Evolutionary conservation across 2,329 filamentous ascomycete species (phyloP), one percentile per base, ranked within the genome.

Genomic region (Herpotrichia juniperi): DNA sequence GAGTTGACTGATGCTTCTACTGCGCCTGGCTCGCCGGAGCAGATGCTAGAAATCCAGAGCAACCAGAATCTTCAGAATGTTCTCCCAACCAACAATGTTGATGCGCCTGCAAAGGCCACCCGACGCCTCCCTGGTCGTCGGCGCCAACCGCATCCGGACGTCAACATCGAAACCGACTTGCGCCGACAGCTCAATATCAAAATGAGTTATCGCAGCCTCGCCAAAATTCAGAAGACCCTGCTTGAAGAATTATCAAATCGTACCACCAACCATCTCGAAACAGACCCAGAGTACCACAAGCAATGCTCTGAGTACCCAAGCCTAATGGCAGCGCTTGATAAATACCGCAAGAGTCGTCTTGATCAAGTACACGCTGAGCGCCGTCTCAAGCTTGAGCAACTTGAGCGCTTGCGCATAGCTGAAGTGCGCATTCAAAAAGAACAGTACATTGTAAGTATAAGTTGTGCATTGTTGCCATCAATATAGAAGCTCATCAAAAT

Each of bases 151-250:
- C 77, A 81, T 72, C 61, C 75, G 46, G 73, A 77, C 59, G 64
- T 73, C 35, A 73, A 74, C 47, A 68, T 81, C 42, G 79, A 81
- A 62, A 72, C 74, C 14, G 73, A 77, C 50, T 67, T 81, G 58
- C 74, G 78, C 46, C 85, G 88, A 48, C 84, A 87, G 67, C 80
- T 87, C 59, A 82, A 88, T 61, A 78, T 90, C 62, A 87, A 87
- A 70, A 83, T 84, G 50, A 79, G 79, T 21, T 90, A 84, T 71
- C 80, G 84, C n/a, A 77, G 81, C 51, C 81, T 90, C 46, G 81
- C 84, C 52, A 81, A 83, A 60, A 79, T 82, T 25, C 73, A 89
- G 61, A 89, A 88, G 69, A 83, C 83, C 14, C 80, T 85, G 9
- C 76, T 89, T 12, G 84, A 86, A 52, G 86, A 89, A 64, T 77